Base-by-base conservation (phyloP, 148 eudicot genomes). In the Rhododendron molle region DNA sequence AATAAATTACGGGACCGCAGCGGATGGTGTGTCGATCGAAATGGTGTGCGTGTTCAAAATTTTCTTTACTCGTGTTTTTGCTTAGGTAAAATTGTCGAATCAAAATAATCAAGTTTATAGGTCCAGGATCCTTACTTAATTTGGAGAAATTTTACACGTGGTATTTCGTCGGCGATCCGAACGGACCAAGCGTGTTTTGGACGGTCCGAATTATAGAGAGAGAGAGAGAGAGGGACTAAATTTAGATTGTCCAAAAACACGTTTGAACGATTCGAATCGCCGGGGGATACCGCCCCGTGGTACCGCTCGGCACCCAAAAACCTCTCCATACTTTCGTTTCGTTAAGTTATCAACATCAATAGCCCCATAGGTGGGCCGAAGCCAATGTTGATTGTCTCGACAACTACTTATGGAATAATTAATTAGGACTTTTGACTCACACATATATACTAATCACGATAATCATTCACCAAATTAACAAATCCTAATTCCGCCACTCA, bases 261-360 rank as follows among this genome's bases (percentile, higher is more conserved):
- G 1, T 40, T 40, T 6, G 44, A 7, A 40, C 44, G 1, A 1
- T 40, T 40, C 1, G 43, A 40, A 40, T 6, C 8, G 8, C 44
- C 8, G 44, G 6, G 7, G 1, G 7, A 40, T 40, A 40, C 44
- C 43, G 43, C 0, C 43, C 0, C 6, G 43, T 5, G 43, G 6
- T 38, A 5, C 6, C 44, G 6, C 43, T 38, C 43, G 1, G 44
- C 44, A 5, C 44, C 44, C 44, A 40, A 40, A 40, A 40, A 40
- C 44, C 5, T 0, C 44, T 11, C 81, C 26, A n/a, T 62, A 23
- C 28, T 23, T 60, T 62, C 26, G 72, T 54, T 81, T 81, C 67
- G 43, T 50, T 81, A 81, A 34, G 83, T 54, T 50, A 81, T 81
- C 83, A 52, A 81, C 83, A 54, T 81, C 67, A 10, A 14, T 44